Base-by-base conservation (phyloP, 148 eudicot genomes). In the Fagopyrum tataricum region DNA sequence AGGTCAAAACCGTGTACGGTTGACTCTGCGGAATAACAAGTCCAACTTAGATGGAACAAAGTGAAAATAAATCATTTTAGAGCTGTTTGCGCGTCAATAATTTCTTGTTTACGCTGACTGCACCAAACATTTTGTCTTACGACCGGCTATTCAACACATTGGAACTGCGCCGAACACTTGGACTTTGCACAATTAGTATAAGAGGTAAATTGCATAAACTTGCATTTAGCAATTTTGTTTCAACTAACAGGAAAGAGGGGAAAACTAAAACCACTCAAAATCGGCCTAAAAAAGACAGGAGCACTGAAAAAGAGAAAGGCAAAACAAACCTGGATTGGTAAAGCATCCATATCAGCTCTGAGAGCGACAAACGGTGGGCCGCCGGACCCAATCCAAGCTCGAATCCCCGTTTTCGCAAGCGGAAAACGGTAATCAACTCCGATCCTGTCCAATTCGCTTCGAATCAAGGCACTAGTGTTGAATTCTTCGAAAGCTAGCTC, bases 381-480 rank as follows among this genome's bases (percentile, higher is more conserved):
- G 47, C 75, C 75, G 14, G 75, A 73, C 75, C 75, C 75, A 44
- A 73, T 49, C 44, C 62, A 73, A 20, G 44, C 75, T 66, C 59
- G 62, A 23, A 73, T 52, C 24, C 75, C 75, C 5, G 75, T 73
- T 18, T 53, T 39, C 2, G 75, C 75, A 2, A 73, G 62, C 75
- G 75, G 75, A n/a, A 23, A 73, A 2, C 62, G 23, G 37, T 73
- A 73, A 5, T 73, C 48, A 7, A 73, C 44, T n/a, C 59, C 44
- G 12, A 73, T 17, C 66, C 14, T n/a, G 47, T 73, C 75, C 7
- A 73, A 66, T 26, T 73, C 75, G 62, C 62, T 49, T 47, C 75
- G 37, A 52, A 73, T 73, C 6, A 73, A 31, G 14, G 44, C 62
- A 20, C 75, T 73, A 4, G 75, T 70, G 26, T 44, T 23, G 52